Evolutionary conservation across 2,329 filamentous ascomycete genomes (phyloP).

Genomic region (Penicillium sp.): DNA sequence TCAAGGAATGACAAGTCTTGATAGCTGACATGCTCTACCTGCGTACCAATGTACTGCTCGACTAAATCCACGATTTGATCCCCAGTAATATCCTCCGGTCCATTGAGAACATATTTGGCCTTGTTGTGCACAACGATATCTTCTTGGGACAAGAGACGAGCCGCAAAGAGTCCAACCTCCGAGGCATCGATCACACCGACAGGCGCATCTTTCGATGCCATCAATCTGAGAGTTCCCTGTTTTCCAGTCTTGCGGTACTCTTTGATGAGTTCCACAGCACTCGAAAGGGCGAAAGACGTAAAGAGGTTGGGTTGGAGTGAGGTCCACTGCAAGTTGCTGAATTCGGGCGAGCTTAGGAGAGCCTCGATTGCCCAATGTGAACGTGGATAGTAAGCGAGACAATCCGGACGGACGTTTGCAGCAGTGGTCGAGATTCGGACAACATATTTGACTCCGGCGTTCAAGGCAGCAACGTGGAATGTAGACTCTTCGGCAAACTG

Average conservation of each 20-base stretch:
- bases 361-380: constrained; percentile 45
- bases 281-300: constrained; percentile 18
- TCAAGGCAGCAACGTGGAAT: constrained; percentile 36
- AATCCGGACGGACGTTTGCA: constrained; percentile 38
- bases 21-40: constrained; percentile 30
- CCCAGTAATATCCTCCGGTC: constrained; percentile 42
- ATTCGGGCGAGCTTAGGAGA: constrained; percentile 38
- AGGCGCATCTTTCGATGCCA: constrained; percentile 29
- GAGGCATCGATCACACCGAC: constrained; percentile 32
- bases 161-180: constrained; percentile 39
- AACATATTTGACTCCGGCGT: constrained; percentile 43
- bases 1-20: constrained; percentile 35
- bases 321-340: constrained; percentile 38
- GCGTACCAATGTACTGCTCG: constrained; percentile 33
- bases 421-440: constrained; percentile 45
- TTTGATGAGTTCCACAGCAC: constrained; percentile 33
- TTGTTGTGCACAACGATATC: constrained; percentile 31
- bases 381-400: constrained; percentile 37
- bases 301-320: constrained; percentile 44
- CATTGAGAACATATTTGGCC: constrained; percentile 41
- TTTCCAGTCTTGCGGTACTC: constrained; percentile 35
- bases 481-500: constrained; percentile 44
- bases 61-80: constrained; percentile 34
- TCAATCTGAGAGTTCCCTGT: constrained; percentile 28
- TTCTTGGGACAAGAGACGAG: constrained; percentile 33